Conservation (phyloP, 2,329 filamentous ascomycete species). For the Aureobasidium leucospermi region DNA sequence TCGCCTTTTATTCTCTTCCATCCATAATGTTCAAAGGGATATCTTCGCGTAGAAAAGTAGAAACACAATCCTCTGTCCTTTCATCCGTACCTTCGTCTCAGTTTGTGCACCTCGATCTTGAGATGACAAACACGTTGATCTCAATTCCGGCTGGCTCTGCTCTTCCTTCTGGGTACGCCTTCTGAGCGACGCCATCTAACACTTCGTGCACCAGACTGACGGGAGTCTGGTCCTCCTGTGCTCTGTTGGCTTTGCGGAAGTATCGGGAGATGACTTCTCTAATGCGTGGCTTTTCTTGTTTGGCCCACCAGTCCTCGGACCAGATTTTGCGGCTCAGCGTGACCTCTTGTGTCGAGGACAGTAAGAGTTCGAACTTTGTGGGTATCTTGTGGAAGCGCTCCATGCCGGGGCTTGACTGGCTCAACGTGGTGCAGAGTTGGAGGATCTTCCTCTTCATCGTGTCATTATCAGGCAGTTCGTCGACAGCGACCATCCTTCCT, state of each 20-base stretch:
- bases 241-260: conserved; percentile 37
- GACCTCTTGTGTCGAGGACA: conserved; percentile 46
- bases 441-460: conserved; percentile 32
- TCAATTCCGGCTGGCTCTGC: conserved; percentile 41
- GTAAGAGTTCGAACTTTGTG: conserved; percentile 34
- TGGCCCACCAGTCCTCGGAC: conserved; percentile 56
- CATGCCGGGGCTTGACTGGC: conserved; percentile 22
- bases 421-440: conserved; percentile 22
- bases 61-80: not conserved
- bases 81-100: not conserved
- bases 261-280: conserved; percentile 42
- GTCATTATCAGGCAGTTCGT: conserved; percentile 49
- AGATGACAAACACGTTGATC: conserved; percentile 41
- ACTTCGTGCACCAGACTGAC: conserved; percentile 53
- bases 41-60: conserved; percentile 4
- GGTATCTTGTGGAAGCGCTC: conserved; percentile 26
- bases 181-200: conserved; percentile 49
- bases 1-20: not conserved
- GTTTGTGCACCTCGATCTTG: conserved; percentile 20
- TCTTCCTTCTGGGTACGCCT: conserved; percentile 38
- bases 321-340: conserved; percentile 47
- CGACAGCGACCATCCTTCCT: conserved; percentile 47
- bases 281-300: conserved; percentile 55
- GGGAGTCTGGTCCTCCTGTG: conserved; percentile 32
- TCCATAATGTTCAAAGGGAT: conserved; percentile 10